Evolutionary conservation across 2,329 filamentous ascomycete species (phyloP).

Genomic region (Talaromyces sp.): DNA sequence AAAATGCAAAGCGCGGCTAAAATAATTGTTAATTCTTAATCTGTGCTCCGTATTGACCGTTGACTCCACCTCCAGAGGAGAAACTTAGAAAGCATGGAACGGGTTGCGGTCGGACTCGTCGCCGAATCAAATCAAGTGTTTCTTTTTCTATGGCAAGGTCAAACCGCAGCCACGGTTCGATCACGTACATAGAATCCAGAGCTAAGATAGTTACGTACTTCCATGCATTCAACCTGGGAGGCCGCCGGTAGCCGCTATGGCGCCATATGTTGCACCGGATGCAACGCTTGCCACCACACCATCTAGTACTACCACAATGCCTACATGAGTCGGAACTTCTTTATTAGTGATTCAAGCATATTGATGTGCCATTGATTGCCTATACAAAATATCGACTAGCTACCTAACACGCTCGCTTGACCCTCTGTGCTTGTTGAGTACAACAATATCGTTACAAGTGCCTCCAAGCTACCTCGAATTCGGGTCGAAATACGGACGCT

Average conservation of each 20-base stretch:
- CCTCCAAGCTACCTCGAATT: background rate
- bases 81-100: background rate
- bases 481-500: background rate
- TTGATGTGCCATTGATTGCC: background rate
- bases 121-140: background rate
- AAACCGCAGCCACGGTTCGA: background rate
- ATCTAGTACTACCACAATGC: background rate
- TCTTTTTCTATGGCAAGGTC: background rate
- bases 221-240: background rate
- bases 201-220: background rate
- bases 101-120: background rate
- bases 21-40: background rate
- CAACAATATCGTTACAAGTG: background rate
- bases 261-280: background rate
- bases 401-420: background rate
- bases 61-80: background rate
- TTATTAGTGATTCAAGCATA: background rate
- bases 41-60: background rate
- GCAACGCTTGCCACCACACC: background rate
- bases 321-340: background rate
- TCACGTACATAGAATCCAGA: background rate
- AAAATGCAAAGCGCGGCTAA: background rate
- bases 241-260: background rate
- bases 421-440: background rate
- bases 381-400: slow-evolving; percentile 7